phyloP scores from a whole-genome alignment of 768 basidiomycete genomes.

The Artomyces pyxidatus region DNA sequence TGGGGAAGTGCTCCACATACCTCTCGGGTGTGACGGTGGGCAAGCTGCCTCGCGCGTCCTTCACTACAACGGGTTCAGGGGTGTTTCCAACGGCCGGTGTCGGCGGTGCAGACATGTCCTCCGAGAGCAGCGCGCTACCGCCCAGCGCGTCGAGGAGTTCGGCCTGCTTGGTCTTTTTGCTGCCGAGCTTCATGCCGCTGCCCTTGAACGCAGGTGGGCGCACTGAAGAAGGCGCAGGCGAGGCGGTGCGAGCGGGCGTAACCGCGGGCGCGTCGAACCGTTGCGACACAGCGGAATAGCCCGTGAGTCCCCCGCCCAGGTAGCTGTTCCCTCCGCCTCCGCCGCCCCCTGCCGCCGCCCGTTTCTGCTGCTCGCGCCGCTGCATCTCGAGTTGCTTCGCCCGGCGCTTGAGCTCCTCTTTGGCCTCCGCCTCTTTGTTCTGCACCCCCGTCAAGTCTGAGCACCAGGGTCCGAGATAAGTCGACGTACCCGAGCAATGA shows the following conservation, averaged over 20 bases:
- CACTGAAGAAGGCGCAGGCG: slow-evolving; percentile 40
- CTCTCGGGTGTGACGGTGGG: slow-evolving; percentile 72
- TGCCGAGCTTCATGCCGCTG: slow-evolving; percentile 92
- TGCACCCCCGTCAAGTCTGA: no score
- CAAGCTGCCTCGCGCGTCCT: slow-evolving; percentile 52
- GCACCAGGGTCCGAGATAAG: not conserved
- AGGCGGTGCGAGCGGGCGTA: slow-evolving; percentile 32
- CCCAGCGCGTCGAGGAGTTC: slow-evolving; percentile 86
- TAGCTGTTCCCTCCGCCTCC: slow-evolving; percentile 44
- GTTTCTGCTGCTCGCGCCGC: slow-evolving; percentile 85
- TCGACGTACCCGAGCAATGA: slow-evolving; percentile 83
- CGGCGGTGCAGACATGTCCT: slow-evolving; percentile 42
- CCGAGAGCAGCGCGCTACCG: slow-evolving; percentile 55
- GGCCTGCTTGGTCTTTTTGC: slow-evolving; percentile 84
- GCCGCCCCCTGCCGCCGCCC: slow-evolving; percentile 46
- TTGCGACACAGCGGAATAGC: slow-evolving; percentile 60
- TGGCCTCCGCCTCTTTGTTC: slow-evolving; percentile 99
- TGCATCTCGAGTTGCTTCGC: slow-evolving; percentile 99
- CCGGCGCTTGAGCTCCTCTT: slow-evolving; percentile 96
- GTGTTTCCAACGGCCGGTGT: slow-evolving; percentile 43
- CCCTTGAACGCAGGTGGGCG: slow-evolving; percentile 84
- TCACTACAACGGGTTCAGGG: slow-evolving; percentile 34
- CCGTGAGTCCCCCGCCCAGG: slow-evolving; percentile 58
- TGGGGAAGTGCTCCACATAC: slow-evolving; percentile 28
- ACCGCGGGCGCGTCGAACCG: slow-evolving; percentile 61